Evolutionary conservation across 495 filamentous ascomycete genomes (phyloP).

Genomic region (Penicillium arizonense): DNA sequence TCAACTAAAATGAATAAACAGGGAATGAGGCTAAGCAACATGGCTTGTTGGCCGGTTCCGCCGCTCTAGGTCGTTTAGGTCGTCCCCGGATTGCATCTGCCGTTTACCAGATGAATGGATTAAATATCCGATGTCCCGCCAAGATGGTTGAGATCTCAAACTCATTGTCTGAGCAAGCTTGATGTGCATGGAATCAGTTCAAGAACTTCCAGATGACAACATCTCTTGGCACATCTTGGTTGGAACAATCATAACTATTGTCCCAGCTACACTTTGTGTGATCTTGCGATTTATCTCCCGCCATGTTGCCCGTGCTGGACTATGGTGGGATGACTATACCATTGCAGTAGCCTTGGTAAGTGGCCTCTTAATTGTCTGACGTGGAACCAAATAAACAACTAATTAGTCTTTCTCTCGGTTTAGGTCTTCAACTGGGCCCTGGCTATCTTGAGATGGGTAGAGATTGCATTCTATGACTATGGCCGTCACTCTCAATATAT

Average conservation of each 20-base stretch:
- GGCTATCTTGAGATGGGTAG: constrained; percentile 19
- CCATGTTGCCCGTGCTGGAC: constrained; percentile 21
- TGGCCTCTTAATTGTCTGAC: not conserved
- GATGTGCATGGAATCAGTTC: constrained; percentile 9
- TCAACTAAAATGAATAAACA: not conserved
- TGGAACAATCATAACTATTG: constrained; percentile 27
- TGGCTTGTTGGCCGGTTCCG: not conserved
- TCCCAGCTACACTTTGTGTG: constrained; percentile 32
- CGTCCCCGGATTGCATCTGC: too few species aligned
- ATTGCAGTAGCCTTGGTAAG: constrained; percentile 29
- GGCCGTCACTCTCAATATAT: constrained; percentile 17
- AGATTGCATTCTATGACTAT: constrained; percentile 15
- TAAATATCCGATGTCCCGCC: not conserved
- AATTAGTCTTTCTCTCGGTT: not conserved
- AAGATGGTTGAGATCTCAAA: not conserved
- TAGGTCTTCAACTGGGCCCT: constrained; percentile 25
- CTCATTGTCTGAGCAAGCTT: not conserved
- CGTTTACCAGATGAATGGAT: not conserved
- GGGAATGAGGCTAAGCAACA: constrained; percentile 5
- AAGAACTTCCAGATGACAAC: constrained; percentile 6
- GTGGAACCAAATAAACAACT: not conserved
- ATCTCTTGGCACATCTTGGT: constrained; percentile 25
- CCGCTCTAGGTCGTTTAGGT: too few species aligned
- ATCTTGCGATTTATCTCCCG: constrained; percentile 27
- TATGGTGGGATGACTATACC: constrained; percentile 42